Evolutionary conservation across 352 stramenopile species (phyloP), one percentile per base, ranked within the genome.

Genomic region (Globisporangium nagaii): DNA sequence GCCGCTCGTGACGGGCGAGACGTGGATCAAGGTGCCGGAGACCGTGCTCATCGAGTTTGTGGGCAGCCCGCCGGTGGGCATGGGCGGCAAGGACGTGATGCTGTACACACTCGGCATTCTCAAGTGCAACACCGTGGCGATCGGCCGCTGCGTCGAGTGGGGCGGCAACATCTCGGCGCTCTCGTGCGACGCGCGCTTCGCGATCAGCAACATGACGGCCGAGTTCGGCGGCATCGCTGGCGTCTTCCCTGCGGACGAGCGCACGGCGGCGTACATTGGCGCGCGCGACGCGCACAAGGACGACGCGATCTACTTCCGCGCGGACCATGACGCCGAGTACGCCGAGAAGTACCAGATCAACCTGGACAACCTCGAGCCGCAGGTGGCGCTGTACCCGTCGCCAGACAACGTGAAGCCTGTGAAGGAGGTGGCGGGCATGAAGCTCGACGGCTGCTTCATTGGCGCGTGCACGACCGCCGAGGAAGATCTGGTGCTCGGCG

Each of bases 21-120:
- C 81, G 39, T 94, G 84, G 84, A 90, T 92, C 56, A 90, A 94
- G 63, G 84, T 94, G 27, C 84, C 84, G 0, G 81, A 92, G 68
- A 92, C 79, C n/a, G 84, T 90, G 53, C 80, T 88, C 45, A 81
- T 94, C 49, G 79, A 90, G 55, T 91, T 94, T 53, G 70, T 86
- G 15, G 82, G 82, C 53, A 57, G 64, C 10, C 84, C 79, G 1
- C 75, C 79, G 2, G 73, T 73, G 41, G 84, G 82, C 49, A 87
- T 92, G 65, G 84, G 81, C 37, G 84, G 84, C 39, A 94, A 94
- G 65, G 84, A 94, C 63, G 83, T 92, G 15, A 94, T 94, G 77
- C 70, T 94, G 2, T 87, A 90, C 70, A 92, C 79, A 44, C 69
- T 92, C 32, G 81, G 84, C 32, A 68, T 90, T 46, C 73, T 94